Evolutionary conservation across 768 basidiomycete genomes (phyloP).

Genomic region (Cyclocybe aegerita): DNA sequence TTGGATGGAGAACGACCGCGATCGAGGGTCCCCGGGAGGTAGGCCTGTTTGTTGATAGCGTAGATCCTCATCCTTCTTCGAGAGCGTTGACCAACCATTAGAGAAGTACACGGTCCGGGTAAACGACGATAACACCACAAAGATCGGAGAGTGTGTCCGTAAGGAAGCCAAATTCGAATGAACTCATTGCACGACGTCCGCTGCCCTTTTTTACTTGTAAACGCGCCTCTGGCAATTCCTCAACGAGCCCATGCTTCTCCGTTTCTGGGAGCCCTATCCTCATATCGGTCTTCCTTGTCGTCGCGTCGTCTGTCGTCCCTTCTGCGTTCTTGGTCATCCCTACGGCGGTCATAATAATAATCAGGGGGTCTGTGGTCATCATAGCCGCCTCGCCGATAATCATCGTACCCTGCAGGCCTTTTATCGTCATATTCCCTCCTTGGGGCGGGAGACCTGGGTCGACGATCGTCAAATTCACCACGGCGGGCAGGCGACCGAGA

Average conservation of each 20-base stretch:
- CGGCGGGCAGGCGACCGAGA: constrained; percentile 81
- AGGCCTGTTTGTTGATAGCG: constrained; percentile 11
- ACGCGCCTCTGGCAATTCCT: constrained; percentile 39
- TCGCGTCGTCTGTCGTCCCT: constrained; percentile 81
- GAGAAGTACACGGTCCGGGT: constrained; percentile 56
- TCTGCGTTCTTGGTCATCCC: constrained; percentile 70
- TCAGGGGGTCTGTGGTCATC: constrained; percentile 84
- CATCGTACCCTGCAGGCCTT: constrained; percentile 92
- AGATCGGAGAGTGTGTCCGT: constrained; percentile 43
- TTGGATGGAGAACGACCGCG: too few species aligned
- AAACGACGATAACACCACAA: constrained; percentile 53
- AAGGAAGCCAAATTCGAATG: constrained; percentile 37
- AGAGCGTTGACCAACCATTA: constrained; percentile 42
- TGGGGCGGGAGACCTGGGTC: constrained; percentile 78
- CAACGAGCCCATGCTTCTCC: constrained; percentile 80
- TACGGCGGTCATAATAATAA: constrained; percentile 85
- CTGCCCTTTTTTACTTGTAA: constrained; percentile 35
- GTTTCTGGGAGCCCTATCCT: constrained; percentile 75
- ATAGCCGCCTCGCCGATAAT: constrained; percentile 81
- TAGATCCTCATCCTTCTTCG: constrained; percentile 30
- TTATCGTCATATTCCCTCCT: constrained; percentile 81
- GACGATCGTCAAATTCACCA: constrained; percentile 73
- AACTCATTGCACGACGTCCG: constrained; percentile 36
- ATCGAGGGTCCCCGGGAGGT: constrained; percentile 8
- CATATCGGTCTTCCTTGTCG: constrained; percentile 80